Percentiles rank a stretch among this genome's conserved stretches.
Evolutionary conservation across 768 basidiomycete genomes (phyloP).

Genomic region (Mycena metata): DNA sequence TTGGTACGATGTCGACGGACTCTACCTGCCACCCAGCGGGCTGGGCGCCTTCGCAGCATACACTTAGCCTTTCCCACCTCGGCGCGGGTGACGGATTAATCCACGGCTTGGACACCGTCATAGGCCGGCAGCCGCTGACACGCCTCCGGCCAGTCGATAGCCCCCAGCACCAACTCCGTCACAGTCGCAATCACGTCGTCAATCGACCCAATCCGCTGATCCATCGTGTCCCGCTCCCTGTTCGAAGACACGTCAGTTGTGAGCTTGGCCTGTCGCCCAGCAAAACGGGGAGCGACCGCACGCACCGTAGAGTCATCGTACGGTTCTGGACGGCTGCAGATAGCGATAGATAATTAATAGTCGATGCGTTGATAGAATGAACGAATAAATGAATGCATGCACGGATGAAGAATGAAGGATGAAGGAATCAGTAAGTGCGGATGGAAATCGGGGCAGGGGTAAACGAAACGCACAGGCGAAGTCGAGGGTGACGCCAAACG

Average conservation of each 20-base stretch:
- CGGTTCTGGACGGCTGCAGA: constrained; percentile 85
- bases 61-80: constrained; percentile 16
- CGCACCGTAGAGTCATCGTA: constrained; percentile 94
- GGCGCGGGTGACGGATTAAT: constrained; percentile 44
- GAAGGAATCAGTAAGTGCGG: constrained; percentile 16
- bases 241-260: constrained; percentile 25
- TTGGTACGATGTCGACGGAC: background rate
- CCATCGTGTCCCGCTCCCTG: constrained; percentile 95
- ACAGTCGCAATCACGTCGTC: constrained; percentile 91
- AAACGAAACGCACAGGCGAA: constrained; percentile 77
- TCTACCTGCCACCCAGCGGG: too few species aligned
- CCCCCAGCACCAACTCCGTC: constrained; percentile 81
- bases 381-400: background rate
- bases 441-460: constrained; percentile 15
- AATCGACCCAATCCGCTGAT: constrained; percentile 90
- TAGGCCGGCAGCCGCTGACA: constrained; percentile 80
- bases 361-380: constrained; percentile 13
- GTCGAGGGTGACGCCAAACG: constrained; percentile 95
- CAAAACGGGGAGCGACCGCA: constrained; percentile 33
- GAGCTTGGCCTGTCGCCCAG: background rate
- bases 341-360: constrained; percentile 9
- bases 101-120: constrained; percentile 91
- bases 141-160: constrained; percentile 83
- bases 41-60: background rate
- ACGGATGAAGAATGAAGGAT: too few species aligned